These are phyloP conservation scores for Paecilomyces sp. DNA, from an alignment of 2,329 filamentous ascomycete species.

Conservation along the genomic window DNA sequence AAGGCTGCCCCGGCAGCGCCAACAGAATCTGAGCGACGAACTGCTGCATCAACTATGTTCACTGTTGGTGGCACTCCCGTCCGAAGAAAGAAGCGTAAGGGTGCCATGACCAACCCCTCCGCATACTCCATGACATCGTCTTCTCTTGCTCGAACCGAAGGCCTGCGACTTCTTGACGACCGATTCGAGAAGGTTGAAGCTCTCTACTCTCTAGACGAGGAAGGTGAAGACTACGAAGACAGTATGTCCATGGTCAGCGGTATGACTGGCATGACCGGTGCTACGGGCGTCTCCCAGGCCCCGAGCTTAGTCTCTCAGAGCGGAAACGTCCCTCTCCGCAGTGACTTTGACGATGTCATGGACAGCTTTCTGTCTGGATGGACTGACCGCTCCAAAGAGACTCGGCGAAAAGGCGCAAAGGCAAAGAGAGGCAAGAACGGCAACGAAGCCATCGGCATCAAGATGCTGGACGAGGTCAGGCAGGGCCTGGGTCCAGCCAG, in stretches of 20 bases:
- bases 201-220: slow-evolving; percentile 60
- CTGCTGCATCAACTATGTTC: slow-evolving; percentile 38
- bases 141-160: slow-evolving; percentile 78
- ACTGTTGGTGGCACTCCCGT: slow-evolving; percentile 58
- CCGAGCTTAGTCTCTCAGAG: slow-evolving; percentile 41
- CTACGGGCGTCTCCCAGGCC: slow-evolving; percentile 55
- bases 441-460: slow-evolving; percentile 71
- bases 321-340: slow-evolving; percentile 51
- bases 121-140: slow-evolving; percentile 90
- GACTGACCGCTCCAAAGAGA: slow-evolving; percentile 43
- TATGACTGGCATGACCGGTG: slow-evolving; percentile 47
- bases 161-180: slow-evolving; percentile 74
- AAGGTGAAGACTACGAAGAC: slow-evolving; percentile 45
- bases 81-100: slow-evolving; percentile 88
- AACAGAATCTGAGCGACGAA: slow-evolving; percentile 34
- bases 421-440: slow-evolving; percentile 67
- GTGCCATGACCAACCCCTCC: slow-evolving; percentile 79
- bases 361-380: slow-evolving; percentile 78
- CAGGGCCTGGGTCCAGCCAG: slow-evolving; percentile 70
- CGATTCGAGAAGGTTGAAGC: slow-evolving; percentile 90
- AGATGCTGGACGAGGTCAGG: slow-evolving; percentile 86
- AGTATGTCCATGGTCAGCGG: slow-evolving; percentile 44
- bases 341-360: slow-evolving; percentile 83
- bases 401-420: slow-evolving; percentile 54
- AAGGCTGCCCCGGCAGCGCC: slow-evolving; percentile 30